These are phyloP conservation scores for Aechmea fasciata DNA, from an alignment of 176 grass and related monocot species.

Conservation along the genomic window DNA sequence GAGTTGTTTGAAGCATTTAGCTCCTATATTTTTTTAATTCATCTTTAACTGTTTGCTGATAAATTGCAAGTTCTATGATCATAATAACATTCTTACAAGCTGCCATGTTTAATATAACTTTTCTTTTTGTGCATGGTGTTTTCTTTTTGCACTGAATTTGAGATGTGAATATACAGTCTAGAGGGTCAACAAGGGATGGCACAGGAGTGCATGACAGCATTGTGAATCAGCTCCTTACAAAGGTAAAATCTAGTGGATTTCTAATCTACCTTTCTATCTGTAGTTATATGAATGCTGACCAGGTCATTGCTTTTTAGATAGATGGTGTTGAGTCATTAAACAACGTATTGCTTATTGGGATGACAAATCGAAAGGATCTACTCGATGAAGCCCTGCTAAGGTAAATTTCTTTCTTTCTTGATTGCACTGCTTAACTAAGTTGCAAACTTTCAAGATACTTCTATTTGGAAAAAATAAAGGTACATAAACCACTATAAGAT, in stretches of 20 bases:
- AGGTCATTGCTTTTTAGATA: constrained; percentile 45
- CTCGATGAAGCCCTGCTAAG: constrained; percentile 93
- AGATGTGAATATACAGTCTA: constrained; percentile 42
- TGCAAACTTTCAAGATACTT: neutral
- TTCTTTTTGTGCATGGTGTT: too few relatives aligned
- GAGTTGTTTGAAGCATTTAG: neutral
- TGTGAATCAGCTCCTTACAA: constrained; percentile 95
- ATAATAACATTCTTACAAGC: too few relatives aligned
- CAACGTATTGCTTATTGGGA: constrained; percentile 97
- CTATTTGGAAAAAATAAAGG: neutral
- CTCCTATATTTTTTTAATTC: neutral
- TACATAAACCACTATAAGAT: neutral
- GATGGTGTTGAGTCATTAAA: constrained; percentile 94
- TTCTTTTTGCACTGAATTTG: neutral
- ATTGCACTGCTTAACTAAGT: neutral
- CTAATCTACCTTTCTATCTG: neutral
- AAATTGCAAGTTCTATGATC: too few relatives aligned
- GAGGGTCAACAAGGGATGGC: constrained; percentile 87
- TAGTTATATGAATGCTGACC: constrained; percentile 23
- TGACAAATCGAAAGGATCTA: constrained; percentile 98
- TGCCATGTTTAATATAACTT: too few relatives aligned
- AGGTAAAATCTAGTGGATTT: constrained; percentile 32
- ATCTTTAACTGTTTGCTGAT: neutral
- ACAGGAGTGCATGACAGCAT: constrained; percentile 96
- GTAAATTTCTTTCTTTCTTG: constrained; percentile 27